A percentile compares a stretch with the other conserved stretches of the same genome.
Evolutionary conservation across 805 yeast species (phyloP).

Genomic region (Ogataea ramenticola): DNA sequence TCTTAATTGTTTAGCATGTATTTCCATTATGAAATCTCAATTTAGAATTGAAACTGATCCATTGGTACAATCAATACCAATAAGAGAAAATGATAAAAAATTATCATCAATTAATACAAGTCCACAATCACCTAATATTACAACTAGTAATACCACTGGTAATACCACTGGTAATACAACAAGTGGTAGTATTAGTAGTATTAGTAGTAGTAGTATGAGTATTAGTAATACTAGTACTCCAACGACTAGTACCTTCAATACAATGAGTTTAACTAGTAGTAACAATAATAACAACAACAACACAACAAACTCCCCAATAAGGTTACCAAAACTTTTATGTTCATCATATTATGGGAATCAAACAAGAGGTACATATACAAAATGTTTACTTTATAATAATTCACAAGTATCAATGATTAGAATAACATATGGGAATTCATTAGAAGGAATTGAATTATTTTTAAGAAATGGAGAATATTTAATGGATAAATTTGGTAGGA

Average conservation of each 20-base stretch:
- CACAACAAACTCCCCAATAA: background rate
- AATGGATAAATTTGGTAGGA: constrained; percentile 4
- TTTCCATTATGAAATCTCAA: background rate
- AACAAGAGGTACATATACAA: constrained; percentile 9
- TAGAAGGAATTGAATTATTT: constrained; percentile 74
- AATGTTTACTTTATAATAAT: constrained; percentile 9
- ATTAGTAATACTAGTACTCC: too few species aligned
- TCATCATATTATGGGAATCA: background rate
- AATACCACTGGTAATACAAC: too few species aligned
- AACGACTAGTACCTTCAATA: too few species aligned
- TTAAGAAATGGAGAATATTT: constrained; percentile 7
- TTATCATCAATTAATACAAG: too few species aligned
- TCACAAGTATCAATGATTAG: constrained; percentile 40
- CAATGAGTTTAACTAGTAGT: too few species aligned
- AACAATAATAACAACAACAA: too few species aligned
- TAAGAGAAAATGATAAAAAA: too few species aligned
- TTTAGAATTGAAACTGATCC: background rate
- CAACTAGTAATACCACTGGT: too few species aligned
- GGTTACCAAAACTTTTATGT: background rate
- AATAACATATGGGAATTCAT: constrained; percentile 65
- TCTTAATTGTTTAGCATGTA: background rate
- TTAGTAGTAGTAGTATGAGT: too few species aligned
- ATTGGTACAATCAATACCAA: background rate
- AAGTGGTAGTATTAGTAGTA: too few species aligned
- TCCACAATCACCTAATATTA: too few species aligned